Evolutionary conservation across 1,284 basidiomycete genomes (phyloP), one percentile per base, ranked within the genome.

Genomic region (Afroboletus lepidellus): DNA sequence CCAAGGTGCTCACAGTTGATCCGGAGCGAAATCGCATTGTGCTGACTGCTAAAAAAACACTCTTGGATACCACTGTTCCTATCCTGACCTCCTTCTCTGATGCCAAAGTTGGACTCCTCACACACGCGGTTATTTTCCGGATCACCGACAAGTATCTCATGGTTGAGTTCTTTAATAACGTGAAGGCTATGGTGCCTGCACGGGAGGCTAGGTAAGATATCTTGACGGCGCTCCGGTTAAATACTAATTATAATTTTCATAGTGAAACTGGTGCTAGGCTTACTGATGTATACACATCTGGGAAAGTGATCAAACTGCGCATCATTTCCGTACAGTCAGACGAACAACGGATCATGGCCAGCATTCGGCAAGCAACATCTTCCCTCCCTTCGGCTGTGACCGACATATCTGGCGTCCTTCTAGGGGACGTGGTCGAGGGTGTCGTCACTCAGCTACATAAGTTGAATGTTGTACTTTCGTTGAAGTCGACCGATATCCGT

Each of bases 21-120:
- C 76, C 86, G 0, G 85, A 87, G 39, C 83, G 87, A 50, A 92
- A 90, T 67, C 82, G 94, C 11, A 83, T 99, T 48, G 81, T 84
- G 5, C 74, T 99, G 33, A 98, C 97, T 0, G 85, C 95, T 36
- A 98, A 99, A 75, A 96, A 94, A 76, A 86, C 90, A 4, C 77
- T 99, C 15, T 71, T 99, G 39, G 87, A 94, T 34, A 92, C 94
- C 1, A 77, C 79, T 3, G 72, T 94, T 12, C 86, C 90, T 0
- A 77, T 92, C 39, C 69, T 97, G 39, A 71, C 85, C 1, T 77
- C 73, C 16, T 70, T 87, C 48, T 85, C 87, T 41, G 87, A 91
- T 54, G 87, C 84, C 27, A 77, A 81, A 60, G 74, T 82, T 9
- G 95, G 94, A 13, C 70, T 84, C 48, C 74, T 98, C 20, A 83